phyloP scores from a whole-genome alignment of 2,329 filamentous ascomycete species.

The Chaetomium globosum region DNA sequence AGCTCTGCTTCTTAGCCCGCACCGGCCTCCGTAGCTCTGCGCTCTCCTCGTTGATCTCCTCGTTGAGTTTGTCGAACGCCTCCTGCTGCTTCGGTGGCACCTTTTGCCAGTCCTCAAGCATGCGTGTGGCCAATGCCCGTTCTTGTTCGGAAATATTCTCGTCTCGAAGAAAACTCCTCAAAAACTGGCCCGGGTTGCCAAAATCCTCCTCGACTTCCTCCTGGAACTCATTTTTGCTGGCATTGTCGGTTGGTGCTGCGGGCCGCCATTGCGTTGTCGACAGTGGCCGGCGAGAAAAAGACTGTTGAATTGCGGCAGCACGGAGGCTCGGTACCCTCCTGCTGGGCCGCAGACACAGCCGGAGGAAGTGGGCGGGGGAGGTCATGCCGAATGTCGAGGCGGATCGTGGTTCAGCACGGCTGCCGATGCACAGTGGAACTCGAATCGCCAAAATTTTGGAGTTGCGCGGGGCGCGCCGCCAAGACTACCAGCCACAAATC shows the following conservation, averaged over 20 bases:
- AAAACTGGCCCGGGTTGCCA: constrained; percentile 29
- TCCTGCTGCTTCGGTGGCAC: constrained; percentile 23
- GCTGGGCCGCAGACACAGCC: constrained; percentile 45
- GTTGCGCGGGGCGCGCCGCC: constrained; percentile 16
- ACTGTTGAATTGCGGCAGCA: constrained; percentile 16
- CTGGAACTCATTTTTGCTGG: constrained; percentile 10
- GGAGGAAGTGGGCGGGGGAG: constrained; percentile 47
- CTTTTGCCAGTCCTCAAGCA: constrained; percentile 33
- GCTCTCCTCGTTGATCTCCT: constrained; percentile 30
- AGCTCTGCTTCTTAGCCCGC: constrained; percentile 43
- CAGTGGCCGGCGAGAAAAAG: constrained; percentile 19
- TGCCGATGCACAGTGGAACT: constrained; percentile 26
- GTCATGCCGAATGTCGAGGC: constrained; percentile 43
- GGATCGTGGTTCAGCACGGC: constrained; percentile 22
- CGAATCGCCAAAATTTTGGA: constrained; percentile 34
- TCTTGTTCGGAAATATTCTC: constrained; percentile 35
- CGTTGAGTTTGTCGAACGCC: constrained; percentile 30
- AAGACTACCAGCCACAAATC: constrained; percentile 25
- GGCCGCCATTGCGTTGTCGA: constrained; percentile 34
- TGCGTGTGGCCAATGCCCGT: constrained; percentile 28
- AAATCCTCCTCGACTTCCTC: constrained; percentile 25
- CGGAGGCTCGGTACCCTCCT: constrained; percentile 32
- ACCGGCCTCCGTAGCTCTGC: constrained; percentile 36
- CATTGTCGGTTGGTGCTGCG: constrained; percentile 25
- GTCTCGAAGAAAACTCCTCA: constrained; percentile 25